Evolutionary conservation across 495 filamentous ascomycete genomes (phyloP), one percentile per base, ranked within the genome.

Genomic region (Podospora appendiculata): DNA sequence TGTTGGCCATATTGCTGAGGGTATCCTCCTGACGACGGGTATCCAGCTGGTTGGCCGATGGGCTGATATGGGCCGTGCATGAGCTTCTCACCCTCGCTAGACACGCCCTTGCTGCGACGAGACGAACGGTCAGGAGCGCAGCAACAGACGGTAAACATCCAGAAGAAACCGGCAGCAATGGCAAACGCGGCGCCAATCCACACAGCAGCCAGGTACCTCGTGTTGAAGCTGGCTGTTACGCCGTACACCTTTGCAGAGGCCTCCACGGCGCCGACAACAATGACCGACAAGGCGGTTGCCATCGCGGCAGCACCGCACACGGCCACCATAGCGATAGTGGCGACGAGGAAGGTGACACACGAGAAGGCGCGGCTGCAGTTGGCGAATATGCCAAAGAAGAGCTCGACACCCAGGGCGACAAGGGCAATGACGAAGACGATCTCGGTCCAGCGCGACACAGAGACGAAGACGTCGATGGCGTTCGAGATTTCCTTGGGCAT

Each of bases 81-180:
- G 47, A 75, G 64, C 73, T 81, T 79, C 71, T 81, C 78, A 55
- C 40, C 44, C 42, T 55, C 54, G 53, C 52, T 53, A 51, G 42
- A 38, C 13, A 52, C 19, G 17, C 44, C 14, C 52, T 45, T 35
- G 53, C 56, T 54, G 48, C 58, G 53, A 52, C 62, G 45, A 12
- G 58, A 52, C 38, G 63, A 59, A 51, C 69, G 61, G 59, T 73
- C 72, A 44, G 69, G 71, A 47, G 66, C 61, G 76, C 92, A 96
- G 82, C 91, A 96, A 86, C 92, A 96, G 51, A 83, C 76, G 68
- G 82, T 88, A 69, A 95, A 81, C 58, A 87, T 73, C 92, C 92
- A 97, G 84, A 95, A 96, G 59, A 95, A 58, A 52, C 77, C 77
- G 12, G 82, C 82, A 45, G 63, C 87, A 18, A 89, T 58, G 43